phyloP scores from a whole-genome alignment of 2,329 filamentous ascomycete genomes.

The Phaeosphaeriaceae sp. region DNA sequence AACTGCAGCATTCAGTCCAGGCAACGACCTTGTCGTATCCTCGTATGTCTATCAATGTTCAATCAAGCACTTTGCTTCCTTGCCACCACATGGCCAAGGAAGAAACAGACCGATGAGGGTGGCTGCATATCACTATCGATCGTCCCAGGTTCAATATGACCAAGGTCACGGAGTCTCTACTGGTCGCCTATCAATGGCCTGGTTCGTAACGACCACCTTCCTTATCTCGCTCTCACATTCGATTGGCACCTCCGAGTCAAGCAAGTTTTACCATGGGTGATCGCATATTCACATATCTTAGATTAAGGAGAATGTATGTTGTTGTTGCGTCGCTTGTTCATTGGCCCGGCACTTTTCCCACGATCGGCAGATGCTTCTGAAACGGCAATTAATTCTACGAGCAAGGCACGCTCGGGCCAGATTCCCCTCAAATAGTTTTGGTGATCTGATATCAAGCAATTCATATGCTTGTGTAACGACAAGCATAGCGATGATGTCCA shows the following conservation, averaged over 20 bases:
- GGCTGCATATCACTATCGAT: neutral
- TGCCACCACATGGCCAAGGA: constrained; percentile 1
- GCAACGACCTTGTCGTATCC: neutral
- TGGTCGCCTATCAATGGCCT: neutral
- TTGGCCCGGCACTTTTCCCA: constrained; percentile 1
- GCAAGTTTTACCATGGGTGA: neutral
- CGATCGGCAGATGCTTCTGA: neutral
- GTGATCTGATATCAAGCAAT: neutral
- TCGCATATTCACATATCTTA: neutral
- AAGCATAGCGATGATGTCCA: neutral
- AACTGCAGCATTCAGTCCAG: neutral
- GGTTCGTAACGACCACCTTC: neutral
- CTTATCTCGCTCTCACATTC: neutral
- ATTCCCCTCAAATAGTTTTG: neutral
- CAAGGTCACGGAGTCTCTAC: neutral
- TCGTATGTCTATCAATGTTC: neutral
- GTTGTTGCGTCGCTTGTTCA: neutral
- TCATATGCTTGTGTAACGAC: neutral
- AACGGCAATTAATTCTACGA: constrained; percentile 1
- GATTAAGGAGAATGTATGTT: neutral
- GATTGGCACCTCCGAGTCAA: neutral
- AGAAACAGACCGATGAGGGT: neutral
- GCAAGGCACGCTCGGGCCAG: neutral
- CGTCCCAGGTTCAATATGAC: neutral
- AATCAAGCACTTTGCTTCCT: neutral